A percentile compares a stretch with the other conserved stretches of the same genome.
These are phyloP conservation scores for Aspergillus sclerotialis DNA, from an alignment of 2,329 filamentous ascomycete species.

Conservation along the genomic window DNA sequence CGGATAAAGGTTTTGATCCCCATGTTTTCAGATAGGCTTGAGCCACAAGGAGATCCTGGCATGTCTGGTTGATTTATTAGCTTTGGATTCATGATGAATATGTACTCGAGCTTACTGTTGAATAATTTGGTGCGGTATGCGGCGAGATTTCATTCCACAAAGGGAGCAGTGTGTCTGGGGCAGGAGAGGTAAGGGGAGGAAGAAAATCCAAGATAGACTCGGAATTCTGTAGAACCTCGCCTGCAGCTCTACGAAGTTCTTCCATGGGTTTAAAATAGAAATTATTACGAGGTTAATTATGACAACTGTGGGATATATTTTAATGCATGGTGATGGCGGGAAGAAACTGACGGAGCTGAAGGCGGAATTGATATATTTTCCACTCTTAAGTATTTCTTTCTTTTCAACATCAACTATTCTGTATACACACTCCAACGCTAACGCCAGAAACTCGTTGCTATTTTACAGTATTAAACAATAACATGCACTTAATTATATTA, in stretches of 20 bases:
- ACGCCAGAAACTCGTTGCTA: too few species aligned
- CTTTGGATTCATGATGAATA: background rate
- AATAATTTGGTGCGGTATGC: slow-evolving; percentile 10
- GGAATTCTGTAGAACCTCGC: slow-evolving; percentile 13
- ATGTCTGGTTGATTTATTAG: slow-evolving; percentile 15
- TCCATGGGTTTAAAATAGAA: slow-evolving; percentile 14
- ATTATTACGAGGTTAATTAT: background rate
- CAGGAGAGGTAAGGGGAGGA: slow-evolving; percentile 2
- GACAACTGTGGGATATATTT: background rate
- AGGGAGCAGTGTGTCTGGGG: slow-evolving; percentile 11
- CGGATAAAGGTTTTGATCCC: slow-evolving; percentile 9
- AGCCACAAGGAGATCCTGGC: slow-evolving; percentile 24
- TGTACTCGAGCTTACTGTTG: slow-evolving; percentile 15
- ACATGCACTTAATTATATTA: too few species aligned
- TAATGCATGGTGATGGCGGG: too few species aligned
- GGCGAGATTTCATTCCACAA: slow-evolving; percentile 26
- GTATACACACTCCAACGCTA: too few species aligned
- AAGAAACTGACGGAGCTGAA: too few species aligned
- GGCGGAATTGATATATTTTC: too few species aligned
- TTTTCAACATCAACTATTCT: too few species aligned
- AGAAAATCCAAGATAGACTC: slow-evolving; percentile 8
- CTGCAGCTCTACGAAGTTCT: slow-evolving; percentile 20
- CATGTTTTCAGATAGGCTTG: slow-evolving; percentile 16
- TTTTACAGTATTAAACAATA: too few species aligned
- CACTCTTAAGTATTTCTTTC: too few species aligned